These are phyloP conservation scores for Diaporthe caulivora DNA, from an alignment of 2,329 filamentous ascomycete species.

Conservation along the genomic window DNA sequence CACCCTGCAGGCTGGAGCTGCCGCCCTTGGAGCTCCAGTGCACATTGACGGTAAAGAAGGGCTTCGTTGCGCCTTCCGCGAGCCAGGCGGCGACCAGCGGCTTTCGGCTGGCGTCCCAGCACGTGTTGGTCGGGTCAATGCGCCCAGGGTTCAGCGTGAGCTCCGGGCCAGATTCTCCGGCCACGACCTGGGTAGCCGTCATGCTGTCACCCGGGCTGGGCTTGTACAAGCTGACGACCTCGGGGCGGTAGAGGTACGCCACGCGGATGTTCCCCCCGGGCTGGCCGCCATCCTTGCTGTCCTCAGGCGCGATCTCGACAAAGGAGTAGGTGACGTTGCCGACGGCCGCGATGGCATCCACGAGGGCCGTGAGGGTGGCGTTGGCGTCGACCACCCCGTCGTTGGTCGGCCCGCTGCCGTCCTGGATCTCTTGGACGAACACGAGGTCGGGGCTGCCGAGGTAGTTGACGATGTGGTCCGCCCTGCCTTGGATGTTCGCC, in stretches of 20 bases:
- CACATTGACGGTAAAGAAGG: conserved; percentile 79
- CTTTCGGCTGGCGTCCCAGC: conserved; percentile 74
- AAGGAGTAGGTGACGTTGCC: conserved; percentile 69
- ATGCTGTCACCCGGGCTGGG: conserved; percentile 66
- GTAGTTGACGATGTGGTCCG: conserved; percentile 74
- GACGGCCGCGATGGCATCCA: conserved; percentile 59
- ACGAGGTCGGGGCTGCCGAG: conserved; percentile 73
- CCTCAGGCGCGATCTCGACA: conserved; percentile 68
- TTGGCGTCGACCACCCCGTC: conserved; percentile 70
- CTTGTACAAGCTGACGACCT: conserved; percentile 69
- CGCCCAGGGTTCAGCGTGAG: conserved; percentile 78
- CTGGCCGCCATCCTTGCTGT: conserved; percentile 74
- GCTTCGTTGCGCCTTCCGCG: conserved; percentile 61
- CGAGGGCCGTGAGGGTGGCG: conserved; percentile 68
- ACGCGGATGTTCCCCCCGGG: conserved; percentile 79
- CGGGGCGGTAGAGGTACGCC: conserved; percentile 77
- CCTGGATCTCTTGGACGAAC: conserved; percentile 79
- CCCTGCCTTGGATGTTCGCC: conserved; percentile 67
- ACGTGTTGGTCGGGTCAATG: conserved; percentile 71
- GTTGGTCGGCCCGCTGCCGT: conserved; percentile 72
- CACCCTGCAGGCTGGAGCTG: conserved; percentile 73
- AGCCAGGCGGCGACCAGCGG: conserved; percentile 76
- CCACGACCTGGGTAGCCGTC: conserved; percentile 69
- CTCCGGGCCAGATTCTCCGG: conserved; percentile 56
- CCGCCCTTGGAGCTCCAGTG: conserved; percentile 78